Evolutionary conservation across 257 asterid species (phyloP).

Genomic region (Fraxinus anomala): DNA sequence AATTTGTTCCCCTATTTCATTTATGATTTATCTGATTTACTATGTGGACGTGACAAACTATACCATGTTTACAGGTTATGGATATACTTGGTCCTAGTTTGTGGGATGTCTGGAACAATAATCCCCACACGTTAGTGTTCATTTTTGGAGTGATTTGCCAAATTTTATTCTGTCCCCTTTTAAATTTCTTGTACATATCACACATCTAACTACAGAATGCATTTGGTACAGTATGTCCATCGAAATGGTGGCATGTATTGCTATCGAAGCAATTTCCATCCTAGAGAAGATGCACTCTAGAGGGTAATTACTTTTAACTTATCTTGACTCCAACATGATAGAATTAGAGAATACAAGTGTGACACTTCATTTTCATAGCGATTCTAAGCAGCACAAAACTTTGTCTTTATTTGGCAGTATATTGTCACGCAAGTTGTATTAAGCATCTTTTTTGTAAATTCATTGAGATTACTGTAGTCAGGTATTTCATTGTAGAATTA

Average conservation of each 20-base stretch:
- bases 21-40: not conserved
- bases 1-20: not conserved
- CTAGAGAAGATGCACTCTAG: conserved; percentile 32
- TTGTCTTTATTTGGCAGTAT: not conserved
- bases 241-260: conserved; percentile 39
- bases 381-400: not conserved
- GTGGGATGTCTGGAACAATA: conserved; percentile 38
- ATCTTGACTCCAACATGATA: conserved; percentile 8
- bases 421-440: not conserved
- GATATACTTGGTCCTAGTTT: conserved; percentile 37
- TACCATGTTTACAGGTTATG: conserved; percentile 8
- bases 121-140: conserved; percentile 25
- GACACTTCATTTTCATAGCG: conserved; percentile 1
- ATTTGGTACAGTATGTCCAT: conserved; percentile 27
- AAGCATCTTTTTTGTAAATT: not conserved
- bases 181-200: not conserved
- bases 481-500: too few relatives aligned
- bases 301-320: conserved; percentile 24
- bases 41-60: not conserved
- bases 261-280: conserved; percentile 35
- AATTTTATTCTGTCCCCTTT: not conserved
- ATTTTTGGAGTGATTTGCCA: not conserved
- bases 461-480: not conserved
- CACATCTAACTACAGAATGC: conserved; percentile 2
- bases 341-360: conserved; percentile 6